A percentile compares a stretch with the other conserved stretches of the same genome.
phyloP scores from a whole-genome alignment of 2,329 filamentous ascomycete species.

The Dendryphion nanum region DNA sequence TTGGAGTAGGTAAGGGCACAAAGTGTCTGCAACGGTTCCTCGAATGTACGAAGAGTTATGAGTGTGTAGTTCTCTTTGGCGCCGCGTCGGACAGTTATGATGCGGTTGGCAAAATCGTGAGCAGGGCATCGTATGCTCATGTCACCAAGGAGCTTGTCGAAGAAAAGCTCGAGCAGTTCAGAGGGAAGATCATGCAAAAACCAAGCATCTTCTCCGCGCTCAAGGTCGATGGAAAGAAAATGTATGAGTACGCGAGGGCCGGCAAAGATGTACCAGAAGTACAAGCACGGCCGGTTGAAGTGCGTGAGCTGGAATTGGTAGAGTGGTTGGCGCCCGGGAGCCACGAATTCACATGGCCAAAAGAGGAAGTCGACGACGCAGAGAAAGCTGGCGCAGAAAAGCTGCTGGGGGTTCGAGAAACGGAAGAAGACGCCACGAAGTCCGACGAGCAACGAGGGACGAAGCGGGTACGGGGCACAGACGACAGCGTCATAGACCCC shows the following conservation, averaged over 20 bases:
- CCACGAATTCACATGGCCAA: conserved; percentile 77
- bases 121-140: conserved; percentile 72
- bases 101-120: conserved; percentile 76
- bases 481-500: conserved; percentile 10
- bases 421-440: conserved; percentile 29
- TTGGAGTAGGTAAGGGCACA: conserved; percentile 84
- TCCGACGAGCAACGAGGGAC: conserved; percentile 22
- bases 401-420: conserved; percentile 46
- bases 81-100: conserved; percentile 94
- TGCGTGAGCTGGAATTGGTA: conserved; percentile 72
- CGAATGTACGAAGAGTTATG: conserved; percentile 88
- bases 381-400: conserved; percentile 77
- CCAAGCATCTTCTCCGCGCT: conserved; percentile 92
- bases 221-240: conserved; percentile 87
- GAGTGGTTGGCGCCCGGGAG: conserved; percentile 82
- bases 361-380: conserved; percentile 70
- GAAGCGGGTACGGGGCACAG: conserved; percentile 19
- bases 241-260: conserved; percentile 94
- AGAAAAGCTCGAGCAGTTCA: conserved; percentile 70
- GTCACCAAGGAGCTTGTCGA: conserved; percentile 78
- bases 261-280: conserved; percentile 89
- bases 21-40: conserved; percentile 79
- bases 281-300: conserved; percentile 73
- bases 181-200: conserved; percentile 82
- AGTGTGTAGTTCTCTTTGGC: conserved; percentile 85